A percentile compares a stretch with the other conserved stretches of the same genome.
These are phyloP conservation scores for Aureobasidium sp. DNA, from an alignment of 2,329 filamentous ascomycete genomes.

Conservation along the genomic window DNA sequence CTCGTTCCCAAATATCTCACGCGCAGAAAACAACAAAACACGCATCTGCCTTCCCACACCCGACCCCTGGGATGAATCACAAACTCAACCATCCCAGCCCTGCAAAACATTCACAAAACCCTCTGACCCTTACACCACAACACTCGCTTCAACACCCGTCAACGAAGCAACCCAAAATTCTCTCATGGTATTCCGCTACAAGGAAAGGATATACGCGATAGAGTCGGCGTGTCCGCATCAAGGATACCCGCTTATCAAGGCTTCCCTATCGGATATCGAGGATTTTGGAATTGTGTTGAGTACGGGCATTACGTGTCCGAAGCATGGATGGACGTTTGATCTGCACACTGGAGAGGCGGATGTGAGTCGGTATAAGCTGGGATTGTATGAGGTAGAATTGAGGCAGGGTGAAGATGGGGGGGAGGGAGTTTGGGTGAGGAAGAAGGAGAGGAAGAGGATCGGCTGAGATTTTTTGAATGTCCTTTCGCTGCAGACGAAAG, in stretches of 20 bases:
- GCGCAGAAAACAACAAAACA: constrained; percentile 37
- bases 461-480: constrained; percentile 3
- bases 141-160: constrained; percentile 27
- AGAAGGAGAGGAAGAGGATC: constrained; percentile 31
- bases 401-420: constrained; percentile 20
- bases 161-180: constrained; percentile 34
- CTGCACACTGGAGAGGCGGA: constrained; percentile 57
- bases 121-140: background rate
- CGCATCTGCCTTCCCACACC: constrained; percentile 24
- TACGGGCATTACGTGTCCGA: constrained; percentile 58
- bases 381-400: constrained; percentile 58
- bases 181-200: constrained; percentile 58
- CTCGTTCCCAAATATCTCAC: constrained; percentile 49
- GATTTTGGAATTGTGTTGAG: constrained; percentile 61
- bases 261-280: constrained; percentile 62
- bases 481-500: no score
- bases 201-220: constrained; percentile 58
- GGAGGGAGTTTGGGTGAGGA: constrained; percentile 28
- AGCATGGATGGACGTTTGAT: constrained; percentile 67
- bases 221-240: constrained; percentile 68
- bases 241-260: constrained; percentile 58
- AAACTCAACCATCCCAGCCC: constrained; percentile 11
- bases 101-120: constrained; percentile 51
- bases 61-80: background rate
- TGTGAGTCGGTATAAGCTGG: constrained; percentile 54